Conservation (phyloP, 202 grass and related monocot genomes). For the Carex sylvatica region DNA sequence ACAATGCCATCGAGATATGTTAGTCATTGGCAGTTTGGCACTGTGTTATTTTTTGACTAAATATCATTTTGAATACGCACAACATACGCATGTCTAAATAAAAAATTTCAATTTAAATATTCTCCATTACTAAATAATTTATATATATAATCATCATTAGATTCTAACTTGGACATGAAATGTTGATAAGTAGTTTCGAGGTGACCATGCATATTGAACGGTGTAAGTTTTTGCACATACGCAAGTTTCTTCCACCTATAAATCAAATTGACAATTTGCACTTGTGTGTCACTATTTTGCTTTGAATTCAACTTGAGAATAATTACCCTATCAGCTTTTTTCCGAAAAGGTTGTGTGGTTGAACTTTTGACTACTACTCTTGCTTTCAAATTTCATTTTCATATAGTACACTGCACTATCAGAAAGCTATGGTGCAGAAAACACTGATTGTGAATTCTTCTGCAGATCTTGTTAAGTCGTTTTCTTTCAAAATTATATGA, state of each 20-base stretch:
- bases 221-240: background rate
- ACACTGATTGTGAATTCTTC: background rate
- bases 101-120: background rate
- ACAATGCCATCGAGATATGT: no score
- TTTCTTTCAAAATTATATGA: background rate
- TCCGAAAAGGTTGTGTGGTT: background rate
- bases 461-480: background rate
- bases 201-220: background rate
- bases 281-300: background rate
- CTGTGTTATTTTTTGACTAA: no score
- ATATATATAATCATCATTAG: background rate
- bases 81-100: no score
- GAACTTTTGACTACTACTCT: background rate
- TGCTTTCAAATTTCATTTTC: conserved; percentile 6
- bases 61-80: no score
- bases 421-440: background rate
- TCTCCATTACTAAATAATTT: no score
- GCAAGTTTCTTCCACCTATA: background rate
- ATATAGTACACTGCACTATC: conserved; percentile 1
- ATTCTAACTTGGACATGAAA: background rate
- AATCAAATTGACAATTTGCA: background rate
- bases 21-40: no score
- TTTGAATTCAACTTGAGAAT: background rate
- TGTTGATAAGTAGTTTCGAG: background rate
- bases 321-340: background rate